Evolutionary conservation across 345 rosid species (phyloP).

Genomic region (rapeseed (Brassica napus)): DNA sequence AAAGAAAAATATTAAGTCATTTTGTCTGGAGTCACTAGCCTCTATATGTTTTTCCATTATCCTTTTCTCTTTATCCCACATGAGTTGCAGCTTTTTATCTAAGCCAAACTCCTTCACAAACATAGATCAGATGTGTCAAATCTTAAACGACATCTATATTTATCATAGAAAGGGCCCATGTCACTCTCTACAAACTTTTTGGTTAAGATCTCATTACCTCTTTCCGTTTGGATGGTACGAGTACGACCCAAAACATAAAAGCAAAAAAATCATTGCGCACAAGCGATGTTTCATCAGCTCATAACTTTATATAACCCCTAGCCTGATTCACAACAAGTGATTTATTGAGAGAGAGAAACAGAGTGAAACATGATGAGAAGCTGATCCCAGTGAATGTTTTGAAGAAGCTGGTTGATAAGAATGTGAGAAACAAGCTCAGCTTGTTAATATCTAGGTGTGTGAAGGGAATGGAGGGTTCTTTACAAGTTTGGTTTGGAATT

Average conservation of each 20-base stretch:
- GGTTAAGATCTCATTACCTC: conserved; percentile 27
- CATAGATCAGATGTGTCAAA: conserved; percentile 9
- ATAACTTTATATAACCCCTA: neutral
- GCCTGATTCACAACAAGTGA: neutral
- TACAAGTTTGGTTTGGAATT: too few relatives aligned
- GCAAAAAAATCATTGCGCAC: conserved; percentile 42
- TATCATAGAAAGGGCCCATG: conserved; percentile 15
- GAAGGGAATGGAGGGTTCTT: too few relatives aligned
- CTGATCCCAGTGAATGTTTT: too few relatives aligned
- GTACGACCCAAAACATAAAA: conserved; percentile 52
- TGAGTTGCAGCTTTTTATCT: conserved; percentile 11
- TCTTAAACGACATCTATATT: neutral
- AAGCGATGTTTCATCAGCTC: neutral
- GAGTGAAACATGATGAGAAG: too few relatives aligned
- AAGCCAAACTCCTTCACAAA: neutral
- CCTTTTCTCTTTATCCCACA: neutral
- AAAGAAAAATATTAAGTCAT: neutral
- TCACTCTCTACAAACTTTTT: neutral
- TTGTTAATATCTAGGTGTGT: too few relatives aligned
- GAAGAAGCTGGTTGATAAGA: too few relatives aligned
- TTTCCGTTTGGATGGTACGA: conserved; percentile 53
- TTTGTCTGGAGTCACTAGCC: neutral
- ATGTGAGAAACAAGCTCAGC: too few relatives aligned
- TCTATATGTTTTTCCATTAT: neutral
- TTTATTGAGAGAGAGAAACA: too few relatives aligned